Percentiles rank a stretch among this genome's conserved stretches.
These are phyloP conservation scores for Hygrophorus russula DNA, from an alignment of 768 basidiomycete genomes.

Conservation along the genomic window DNA sequence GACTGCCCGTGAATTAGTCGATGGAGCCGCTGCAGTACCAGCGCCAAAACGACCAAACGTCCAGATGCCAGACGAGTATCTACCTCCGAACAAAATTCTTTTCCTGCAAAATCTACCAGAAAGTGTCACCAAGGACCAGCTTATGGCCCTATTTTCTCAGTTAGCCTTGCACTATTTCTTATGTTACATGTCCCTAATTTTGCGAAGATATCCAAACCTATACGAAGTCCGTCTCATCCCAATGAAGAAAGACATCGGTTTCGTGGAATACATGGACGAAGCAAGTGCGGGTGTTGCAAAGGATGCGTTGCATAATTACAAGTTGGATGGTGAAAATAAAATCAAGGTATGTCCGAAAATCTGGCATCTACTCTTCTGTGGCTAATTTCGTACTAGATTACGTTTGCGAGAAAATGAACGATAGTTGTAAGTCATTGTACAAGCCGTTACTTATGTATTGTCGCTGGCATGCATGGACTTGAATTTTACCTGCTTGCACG, in stretches of 20 bases:
- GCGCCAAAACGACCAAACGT: slow-evolving; percentile 72
- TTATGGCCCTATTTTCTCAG: slow-evolving; percentile 87
- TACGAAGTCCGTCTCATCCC: slow-evolving; percentile 98
- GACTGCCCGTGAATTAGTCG: slow-evolving; percentile 32
- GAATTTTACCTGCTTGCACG: too few relatives aligned
- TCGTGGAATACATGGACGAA: slow-evolving; percentile 97
- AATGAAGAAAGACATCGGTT: slow-evolving; percentile 94
- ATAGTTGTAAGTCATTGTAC: slow-evolving; percentile 6
- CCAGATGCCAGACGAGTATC: slow-evolving; percentile 99
- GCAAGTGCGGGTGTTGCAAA: slow-evolving; percentile 83
- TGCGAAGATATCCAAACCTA: slow-evolving; percentile 77
- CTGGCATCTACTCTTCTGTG: background rate
- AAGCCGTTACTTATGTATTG: too few relatives aligned
- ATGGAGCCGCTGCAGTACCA: slow-evolving; percentile 54
- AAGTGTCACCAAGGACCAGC: slow-evolving; percentile 83
- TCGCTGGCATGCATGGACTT: too few relatives aligned
- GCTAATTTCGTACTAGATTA: slow-evolving; percentile 34
- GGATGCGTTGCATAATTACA: slow-evolving; percentile 95
- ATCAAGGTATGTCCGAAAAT: slow-evolving; percentile 61
- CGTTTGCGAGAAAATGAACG: slow-evolving; percentile 59
- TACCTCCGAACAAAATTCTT: slow-evolving; percentile 97
- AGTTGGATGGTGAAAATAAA: slow-evolving; percentile 94
- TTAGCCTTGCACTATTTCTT: slow-evolving; percentile 25
- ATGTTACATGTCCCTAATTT: background rate
- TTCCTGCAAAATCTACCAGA: slow-evolving; percentile 97